Evolutionary conservation across 495 filamentous ascomycete species (phyloP).

Genomic region (Podospora conica): DNA sequence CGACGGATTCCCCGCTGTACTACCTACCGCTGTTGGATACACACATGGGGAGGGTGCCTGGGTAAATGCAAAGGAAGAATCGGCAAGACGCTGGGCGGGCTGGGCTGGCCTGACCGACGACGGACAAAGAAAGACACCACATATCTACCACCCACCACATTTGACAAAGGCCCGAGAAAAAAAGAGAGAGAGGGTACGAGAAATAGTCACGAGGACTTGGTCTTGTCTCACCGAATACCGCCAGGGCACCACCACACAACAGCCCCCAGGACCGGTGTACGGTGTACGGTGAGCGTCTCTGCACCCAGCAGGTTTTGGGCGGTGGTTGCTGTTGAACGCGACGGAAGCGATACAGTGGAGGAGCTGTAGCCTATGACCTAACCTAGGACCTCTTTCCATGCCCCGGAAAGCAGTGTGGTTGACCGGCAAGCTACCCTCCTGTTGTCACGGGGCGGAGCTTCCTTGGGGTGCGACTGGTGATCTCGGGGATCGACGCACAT

Average conservation of each 20-base stretch:
- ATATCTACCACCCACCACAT: not conserved
- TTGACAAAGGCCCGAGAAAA: not conserved
- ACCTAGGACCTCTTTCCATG: not conserved
- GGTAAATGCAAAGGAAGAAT: slow-evolving; percentile 10
- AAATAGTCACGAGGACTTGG: not conserved
- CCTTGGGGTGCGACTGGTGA: not conserved
- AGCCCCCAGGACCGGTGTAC: not conserved
- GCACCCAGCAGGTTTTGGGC: not conserved
- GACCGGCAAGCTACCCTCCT: not conserved
- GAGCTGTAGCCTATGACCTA: not conserved
- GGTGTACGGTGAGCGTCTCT: not conserved
- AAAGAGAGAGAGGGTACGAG: not conserved
- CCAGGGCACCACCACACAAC: not conserved
- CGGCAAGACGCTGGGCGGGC: not conserved
- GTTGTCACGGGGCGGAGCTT: not conserved
- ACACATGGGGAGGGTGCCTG: not conserved
- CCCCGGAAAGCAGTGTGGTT: not conserved
- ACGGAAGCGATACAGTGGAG: not conserved
- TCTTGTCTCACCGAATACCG: not conserved
- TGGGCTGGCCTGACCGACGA: not conserved
- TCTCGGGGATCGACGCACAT: not conserved
- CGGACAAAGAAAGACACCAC: not conserved
- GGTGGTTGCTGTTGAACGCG: not conserved
- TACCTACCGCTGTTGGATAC: not conserved
- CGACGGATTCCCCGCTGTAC: not conserved